phyloP scores from a whole-genome alignment of 805 yeast genomes.

The Starmerella geochares region DNA sequence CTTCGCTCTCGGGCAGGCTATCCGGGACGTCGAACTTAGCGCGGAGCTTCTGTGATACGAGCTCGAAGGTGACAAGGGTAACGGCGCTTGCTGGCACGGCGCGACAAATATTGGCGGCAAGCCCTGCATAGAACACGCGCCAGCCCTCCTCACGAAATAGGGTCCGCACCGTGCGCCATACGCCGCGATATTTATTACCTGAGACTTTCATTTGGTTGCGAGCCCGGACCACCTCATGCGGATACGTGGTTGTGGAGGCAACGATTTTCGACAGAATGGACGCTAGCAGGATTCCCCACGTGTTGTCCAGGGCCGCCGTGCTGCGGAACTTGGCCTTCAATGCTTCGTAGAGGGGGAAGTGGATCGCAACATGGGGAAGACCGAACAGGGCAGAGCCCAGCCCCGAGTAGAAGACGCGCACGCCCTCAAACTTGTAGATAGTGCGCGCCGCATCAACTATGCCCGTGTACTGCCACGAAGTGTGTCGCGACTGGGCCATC shows the following conservation, averaged over 20 bases:
- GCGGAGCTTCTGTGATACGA: constrained; percentile 26
- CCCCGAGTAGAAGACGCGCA: constrained; percentile 76
- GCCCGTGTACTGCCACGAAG: constrained; percentile 49
- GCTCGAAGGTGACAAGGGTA: constrained; percentile 84
- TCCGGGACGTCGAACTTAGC: neutral
- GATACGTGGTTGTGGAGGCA: constrained; percentile 82
- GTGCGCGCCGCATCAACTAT: constrained; percentile 73
- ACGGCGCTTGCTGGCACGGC: constrained; percentile 94
- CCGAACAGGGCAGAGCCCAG: constrained; percentile 85
- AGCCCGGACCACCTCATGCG: constrained; percentile 90
- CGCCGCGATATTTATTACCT: constrained; percentile 29
- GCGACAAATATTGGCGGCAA: constrained; percentile 70
- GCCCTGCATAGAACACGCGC: constrained; percentile 80
- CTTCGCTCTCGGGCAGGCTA: neutral
- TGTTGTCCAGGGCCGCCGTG: constrained; percentile 12
- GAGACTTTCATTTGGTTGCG: constrained; percentile 56
- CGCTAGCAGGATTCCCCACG: constrained; percentile 47
- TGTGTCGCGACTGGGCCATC: constrained; percentile 46
- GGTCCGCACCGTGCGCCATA: constrained; percentile 30
- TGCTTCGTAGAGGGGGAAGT: constrained; percentile 85
- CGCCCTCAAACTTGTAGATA: constrained; percentile 73
- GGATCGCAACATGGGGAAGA: constrained; percentile 85
- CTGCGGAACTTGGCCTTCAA: constrained; percentile 41
- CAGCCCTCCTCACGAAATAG: constrained; percentile 61
- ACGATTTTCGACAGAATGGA: constrained; percentile 76